phyloP scores from a whole-genome alignment of 805 yeast genomes.

The Metschnikowia rubicola region DNA sequence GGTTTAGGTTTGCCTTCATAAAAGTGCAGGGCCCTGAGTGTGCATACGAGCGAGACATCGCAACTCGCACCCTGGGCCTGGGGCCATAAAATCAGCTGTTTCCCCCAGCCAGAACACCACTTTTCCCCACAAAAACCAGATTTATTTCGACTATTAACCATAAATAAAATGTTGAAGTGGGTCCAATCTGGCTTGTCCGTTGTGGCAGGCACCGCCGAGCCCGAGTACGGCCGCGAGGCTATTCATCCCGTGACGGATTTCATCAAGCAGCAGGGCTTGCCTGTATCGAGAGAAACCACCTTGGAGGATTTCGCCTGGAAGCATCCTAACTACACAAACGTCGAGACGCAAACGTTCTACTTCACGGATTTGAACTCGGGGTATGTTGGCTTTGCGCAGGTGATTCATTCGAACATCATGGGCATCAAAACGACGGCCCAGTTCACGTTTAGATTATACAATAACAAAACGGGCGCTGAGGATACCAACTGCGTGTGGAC shows the following conservation, averaged over 20 bases:
- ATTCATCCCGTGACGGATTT: slow-evolving; percentile 76
- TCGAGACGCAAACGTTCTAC: slow-evolving; percentile 93
- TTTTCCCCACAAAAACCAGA: background rate
- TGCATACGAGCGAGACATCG: too few relatives aligned
- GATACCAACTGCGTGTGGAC: slow-evolving; percentile 70
- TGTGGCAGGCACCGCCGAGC: slow-evolving; percentile 95
- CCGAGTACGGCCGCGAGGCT: slow-evolving; percentile 91
- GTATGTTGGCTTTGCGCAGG: slow-evolving; percentile 83
- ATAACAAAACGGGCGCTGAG: slow-evolving; percentile 40
- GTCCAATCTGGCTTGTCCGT: slow-evolving; percentile 86
- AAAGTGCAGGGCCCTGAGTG: too few relatives aligned
- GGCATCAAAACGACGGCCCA: slow-evolving; percentile 90
- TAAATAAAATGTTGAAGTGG: slow-evolving; percentile 64
- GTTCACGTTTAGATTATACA: slow-evolving; percentile 81
- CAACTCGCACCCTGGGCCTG: too few relatives aligned
- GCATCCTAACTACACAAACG: slow-evolving; percentile 77
- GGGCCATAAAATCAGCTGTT: too few relatives aligned
- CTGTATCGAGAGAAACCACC: slow-evolving; percentile 51
- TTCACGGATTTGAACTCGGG: slow-evolving; percentile 62
- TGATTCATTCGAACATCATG: slow-evolving; percentile 88
- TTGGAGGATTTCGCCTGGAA: slow-evolving; percentile 74
- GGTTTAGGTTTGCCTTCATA: too few relatives aligned
- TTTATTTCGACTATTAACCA: background rate
- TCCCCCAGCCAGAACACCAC: background rate
- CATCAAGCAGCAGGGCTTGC: slow-evolving; percentile 29